A percentile compares a stretch with the other conserved stretches of the same genome.
These are phyloP conservation scores for Lachnellula hyalina DNA, from an alignment of 2,329 filamentous ascomycete species.

Conservation along the genomic window DNA sequence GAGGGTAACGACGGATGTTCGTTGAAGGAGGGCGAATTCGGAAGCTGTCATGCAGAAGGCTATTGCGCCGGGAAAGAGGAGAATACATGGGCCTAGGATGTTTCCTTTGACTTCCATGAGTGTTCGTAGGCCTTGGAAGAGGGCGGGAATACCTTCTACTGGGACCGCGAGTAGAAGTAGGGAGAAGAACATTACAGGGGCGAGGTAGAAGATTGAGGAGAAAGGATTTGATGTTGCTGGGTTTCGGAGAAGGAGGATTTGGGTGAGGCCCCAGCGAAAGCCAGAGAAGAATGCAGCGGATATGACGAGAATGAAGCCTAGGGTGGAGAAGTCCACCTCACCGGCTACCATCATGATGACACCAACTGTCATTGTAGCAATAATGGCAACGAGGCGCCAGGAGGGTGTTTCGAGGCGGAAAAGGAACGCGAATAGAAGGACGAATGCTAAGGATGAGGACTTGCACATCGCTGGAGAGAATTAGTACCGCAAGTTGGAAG, in stretches of 20 bases:
- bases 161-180: conserved; percentile 76
- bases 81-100: conserved; percentile 60
- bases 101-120: conserved; percentile 65
- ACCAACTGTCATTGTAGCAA: conserved; percentile 84
- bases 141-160: conserved; percentile 70
- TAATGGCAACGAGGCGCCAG: conserved; percentile 78
- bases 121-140: conserved; percentile 58
- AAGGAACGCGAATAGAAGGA: conserved; percentile 88
- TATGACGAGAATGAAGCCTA: conserved; percentile 90
- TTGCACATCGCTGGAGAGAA: conserved; percentile 79
- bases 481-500: conserved; percentile 8
- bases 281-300: conserved; percentile 91
- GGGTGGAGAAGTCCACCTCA: conserved; percentile 80
- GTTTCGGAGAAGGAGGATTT: conserved; percentile 89
- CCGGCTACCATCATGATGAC: conserved; percentile 98
- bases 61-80: conserved; percentile 84
- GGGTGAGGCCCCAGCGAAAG: conserved; percentile 97
- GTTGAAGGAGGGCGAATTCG: conserved; percentile 91
- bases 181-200: conserved; percentile 89
- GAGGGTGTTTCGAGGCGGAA: conserved; percentile 89
- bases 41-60: conserved; percentile 96
- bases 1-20: conserved; percentile 91
- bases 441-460: conserved; percentile 91
- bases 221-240: conserved; percentile 95
- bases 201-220: conserved; percentile 95